Evolutionary conservation across 2,329 filamentous ascomycete species (phyloP), one percentile per base, ranked within the genome.

Genomic region (Pseudocercospora crystallina): DNA sequence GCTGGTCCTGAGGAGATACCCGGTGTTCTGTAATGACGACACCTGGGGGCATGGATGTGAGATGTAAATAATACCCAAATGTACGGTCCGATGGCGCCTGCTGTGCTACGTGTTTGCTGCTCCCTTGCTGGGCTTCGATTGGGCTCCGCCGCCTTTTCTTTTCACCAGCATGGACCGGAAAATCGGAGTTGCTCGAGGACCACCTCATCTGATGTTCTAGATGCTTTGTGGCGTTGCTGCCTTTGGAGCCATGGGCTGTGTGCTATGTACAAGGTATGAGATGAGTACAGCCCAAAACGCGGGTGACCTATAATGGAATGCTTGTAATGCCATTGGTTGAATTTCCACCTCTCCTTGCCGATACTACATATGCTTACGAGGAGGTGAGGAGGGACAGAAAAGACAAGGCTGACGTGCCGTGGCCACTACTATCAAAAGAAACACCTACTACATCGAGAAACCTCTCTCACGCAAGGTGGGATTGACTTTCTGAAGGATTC

Each of bases 41-140:
- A 46, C 33, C n/a, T 42, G 38, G 41, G 47, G 15, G 42, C 46
- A 54, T 43, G 29, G 42, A 54, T 41, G 50, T 38, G 3, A 26
- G 40, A 52, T 54, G 54, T 57, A 54, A 46, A 54, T 54, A 47
- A 54, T 52, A 49, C 42, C 36, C 26, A 35, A 30, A 45, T 26
- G 34, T 39, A 32, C 46, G 49, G 35, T 32, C n/a, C 41, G 34
- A 30, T 37, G 43, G 14, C 20, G 20, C 20, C 20, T 31, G 30
- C 34, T 49, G 51, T 53, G 54, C 50, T 38, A 53, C 47, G 54
- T 49, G 50, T 54, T 50, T 43, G 34, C 17, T 44, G 41, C 20
- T 40, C 30, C 48, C 35, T 50, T 49, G 46, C 33, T 34, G 20
- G 20, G 38, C 12, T 42, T 26, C 41, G 14, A 31, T 45, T 38